A percentile compares a stretch with the other conserved stretches of the same genome.
phyloP scores from a whole-genome alignment of 2,329 filamentous ascomycete genomes.

The Cladosporium velox region DNA sequence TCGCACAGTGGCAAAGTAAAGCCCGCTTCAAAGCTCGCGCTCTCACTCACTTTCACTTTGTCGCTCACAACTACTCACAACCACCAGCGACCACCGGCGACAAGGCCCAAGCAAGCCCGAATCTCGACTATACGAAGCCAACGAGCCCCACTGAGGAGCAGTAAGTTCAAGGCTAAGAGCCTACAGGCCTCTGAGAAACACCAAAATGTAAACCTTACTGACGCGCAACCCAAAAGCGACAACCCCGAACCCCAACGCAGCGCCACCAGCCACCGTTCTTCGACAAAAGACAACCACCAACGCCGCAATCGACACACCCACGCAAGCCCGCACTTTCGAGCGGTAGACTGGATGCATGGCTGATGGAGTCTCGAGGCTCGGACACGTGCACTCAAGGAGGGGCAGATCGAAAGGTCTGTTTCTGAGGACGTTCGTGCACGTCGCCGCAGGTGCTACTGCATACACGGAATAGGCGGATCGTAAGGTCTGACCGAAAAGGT shows the following conservation, averaged over 20 bases:
- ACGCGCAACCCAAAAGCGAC: background rate
- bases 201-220: background rate
- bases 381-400: background rate
- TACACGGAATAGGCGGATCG: no score
- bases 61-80: background rate
- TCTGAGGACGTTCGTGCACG: background rate
- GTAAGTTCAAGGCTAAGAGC: background rate
- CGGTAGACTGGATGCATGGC: background rate
- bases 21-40: background rate
- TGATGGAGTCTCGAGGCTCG: background rate
- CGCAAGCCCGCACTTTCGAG: background rate
- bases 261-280: background rate
- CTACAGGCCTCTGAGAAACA: background rate
- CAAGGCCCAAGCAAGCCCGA: background rate
- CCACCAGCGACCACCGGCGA: background rate
- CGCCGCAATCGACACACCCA: background rate
- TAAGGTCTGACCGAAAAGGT: no score
- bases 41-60: background rate
- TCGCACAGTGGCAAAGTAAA: background rate
- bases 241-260: background rate
- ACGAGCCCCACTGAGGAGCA: background rate
- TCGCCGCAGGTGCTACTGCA: background rate
- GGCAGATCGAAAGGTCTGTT: background rate
- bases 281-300: background rate
- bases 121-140: background rate